phyloP scores from a whole-genome alignment of 129 eudicot genomes.

The Flaveria robusta region DNA sequence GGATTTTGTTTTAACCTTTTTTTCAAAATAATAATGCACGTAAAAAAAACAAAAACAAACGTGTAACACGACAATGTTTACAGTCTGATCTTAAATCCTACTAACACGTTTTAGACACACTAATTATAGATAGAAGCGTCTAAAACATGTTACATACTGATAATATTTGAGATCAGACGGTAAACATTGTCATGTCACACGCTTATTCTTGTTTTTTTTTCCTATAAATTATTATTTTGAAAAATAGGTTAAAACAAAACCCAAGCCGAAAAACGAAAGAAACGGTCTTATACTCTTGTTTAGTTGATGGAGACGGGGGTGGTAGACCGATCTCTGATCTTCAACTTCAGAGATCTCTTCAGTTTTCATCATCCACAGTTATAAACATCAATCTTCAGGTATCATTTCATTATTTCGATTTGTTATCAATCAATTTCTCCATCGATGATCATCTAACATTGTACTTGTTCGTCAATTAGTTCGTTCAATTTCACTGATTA shows the following conservation, averaged over 20 bases:
- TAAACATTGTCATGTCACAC: too few species aligned
- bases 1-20: slow-evolving; percentile 24
- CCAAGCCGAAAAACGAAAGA: slow-evolving; percentile 36
- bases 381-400: slow-evolving; percentile 44
- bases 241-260: slow-evolving; percentile 19
- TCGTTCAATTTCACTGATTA: not conserved
- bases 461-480: slow-evolving; percentile 13
- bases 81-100: too few species aligned
- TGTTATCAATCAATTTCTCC: not conserved
- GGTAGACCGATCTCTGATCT: slow-evolving; percentile 49
- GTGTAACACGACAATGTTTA: too few species aligned
- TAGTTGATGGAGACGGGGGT: slow-evolving; percentile 56
- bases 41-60: too few species aligned
- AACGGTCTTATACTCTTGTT: slow-evolving; percentile 43
- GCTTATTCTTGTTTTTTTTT: not conserved
- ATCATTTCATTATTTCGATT: not conserved
- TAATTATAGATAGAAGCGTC: too few species aligned
- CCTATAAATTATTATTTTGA: too few species aligned
- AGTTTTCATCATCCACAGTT: slow-evolving; percentile 23
- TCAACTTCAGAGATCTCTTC: slow-evolving; percentile 35
- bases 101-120: too few species aligned
- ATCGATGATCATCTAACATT: slow-evolving; percentile 28
- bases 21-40: not conserved
- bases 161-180: too few species aligned
- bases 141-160: too few species aligned